Base-by-base conservation (phyloP, 805 yeast species). In the Schwanniomyces polymorphus region DNA sequence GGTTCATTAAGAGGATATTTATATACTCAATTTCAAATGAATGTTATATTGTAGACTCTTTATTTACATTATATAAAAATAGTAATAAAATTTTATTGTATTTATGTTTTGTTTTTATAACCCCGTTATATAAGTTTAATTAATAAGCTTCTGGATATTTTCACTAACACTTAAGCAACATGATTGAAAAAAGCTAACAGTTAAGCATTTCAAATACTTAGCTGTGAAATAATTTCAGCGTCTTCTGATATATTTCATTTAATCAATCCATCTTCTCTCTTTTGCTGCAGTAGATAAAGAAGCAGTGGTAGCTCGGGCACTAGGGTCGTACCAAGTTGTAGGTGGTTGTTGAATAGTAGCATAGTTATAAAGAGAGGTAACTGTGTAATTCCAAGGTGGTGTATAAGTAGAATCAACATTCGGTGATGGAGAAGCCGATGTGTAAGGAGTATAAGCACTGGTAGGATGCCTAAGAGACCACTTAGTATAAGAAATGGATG, bases 371-470 rank as follows among this genome's bases (percentile, higher is more conserved):
- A 70, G 74, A 17, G 90, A 83, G 11, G 80, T 72, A 51, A 81
- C 75, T 0, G 87, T 74, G 60, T 89, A 87, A 9, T 84, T 75
- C 91, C 97, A 88, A 37, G 91, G 90, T 8, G 91, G 91, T 0
- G 97, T 92, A 27, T 80, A 54, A 1, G 98, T 92, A 1, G 97
- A 81, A 31, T 60, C 53, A 8, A 61, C 63, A 41, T 58, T 58
- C 4, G 87, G 82, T n/a, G 79, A 64, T 1, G 67, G 56, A 16
- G 68, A 58, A 26, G 66, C 35, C 0, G 87, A 68, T 10, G 80
- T 56, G 67, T 74, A 90, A 56, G 79, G 80, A 10, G 68, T 56
- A 45, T 80, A 87, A 0, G 88, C 73, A 45, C 89, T 80, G 0
- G 96, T 80, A 14, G 92, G 82, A 63, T 67, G 84, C 53, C 81